phyloP scores from a whole-genome alignment of 148 eudicot genomes.

The Polygonum aviculare region DNA sequence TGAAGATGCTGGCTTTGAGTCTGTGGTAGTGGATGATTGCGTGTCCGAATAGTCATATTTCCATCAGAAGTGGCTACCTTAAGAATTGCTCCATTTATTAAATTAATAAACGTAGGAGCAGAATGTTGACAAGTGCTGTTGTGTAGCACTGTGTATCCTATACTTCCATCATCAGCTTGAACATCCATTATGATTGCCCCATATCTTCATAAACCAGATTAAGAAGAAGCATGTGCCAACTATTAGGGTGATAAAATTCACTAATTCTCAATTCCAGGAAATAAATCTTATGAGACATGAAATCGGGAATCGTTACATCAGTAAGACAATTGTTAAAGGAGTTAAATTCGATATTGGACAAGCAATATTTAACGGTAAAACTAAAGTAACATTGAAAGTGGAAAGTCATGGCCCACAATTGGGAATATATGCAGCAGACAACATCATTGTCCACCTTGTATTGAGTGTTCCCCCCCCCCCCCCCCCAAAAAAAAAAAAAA shows the following conservation, averaged over 20 bases:
- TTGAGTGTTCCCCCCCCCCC: neutral
- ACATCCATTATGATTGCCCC: slow-evolving; percentile 88
- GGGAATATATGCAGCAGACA: neutral
- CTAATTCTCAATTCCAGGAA: neutral
- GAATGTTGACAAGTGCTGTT: slow-evolving; percentile 98
- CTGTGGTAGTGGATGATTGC: slow-evolving; percentile 88
- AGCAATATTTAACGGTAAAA: neutral
- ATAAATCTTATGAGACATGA: neutral
- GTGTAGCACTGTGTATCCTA: slow-evolving; percentile 85
- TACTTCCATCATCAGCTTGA: slow-evolving; percentile 58
- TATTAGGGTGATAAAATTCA: neutral
- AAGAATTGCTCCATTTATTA: slow-evolving; percentile 91
- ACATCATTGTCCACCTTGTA: neutral
- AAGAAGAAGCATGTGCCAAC: slow-evolving; percentile 1
- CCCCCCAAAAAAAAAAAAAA: neutral
- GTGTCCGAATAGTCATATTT: slow-evolving; percentile 88
- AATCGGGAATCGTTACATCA: neutral
- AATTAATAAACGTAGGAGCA: slow-evolving; percentile 82
- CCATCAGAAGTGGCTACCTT: slow-evolving; percentile 63
- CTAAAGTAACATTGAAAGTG: neutral
- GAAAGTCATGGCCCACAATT: neutral
- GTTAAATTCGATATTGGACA: neutral
- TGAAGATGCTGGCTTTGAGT: slow-evolving; percentile 91
- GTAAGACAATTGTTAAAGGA: neutral
- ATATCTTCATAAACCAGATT: slow-evolving; percentile 44